phyloP scores from a whole-genome alignment of 257 asterid species.

The Eucommia ulmoides region DNA sequence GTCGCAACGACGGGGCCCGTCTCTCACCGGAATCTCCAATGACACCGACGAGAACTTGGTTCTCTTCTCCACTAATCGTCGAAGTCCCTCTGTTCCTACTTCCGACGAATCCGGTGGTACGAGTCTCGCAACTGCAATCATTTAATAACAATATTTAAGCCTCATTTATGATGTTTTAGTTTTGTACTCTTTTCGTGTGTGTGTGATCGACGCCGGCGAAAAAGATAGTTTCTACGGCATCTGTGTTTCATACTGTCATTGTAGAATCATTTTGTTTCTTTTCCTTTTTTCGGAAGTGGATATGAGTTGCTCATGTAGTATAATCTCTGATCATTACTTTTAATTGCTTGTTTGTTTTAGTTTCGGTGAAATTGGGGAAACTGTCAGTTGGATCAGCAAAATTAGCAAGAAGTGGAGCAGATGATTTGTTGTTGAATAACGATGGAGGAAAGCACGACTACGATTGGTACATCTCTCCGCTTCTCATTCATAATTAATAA shows the following conservation, averaged over 20 bases:
- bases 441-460: constrained; percentile 41
- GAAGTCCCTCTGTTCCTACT: constrained; percentile 45
- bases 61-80: constrained; percentile 88
- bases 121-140: too few species aligned
- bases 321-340: constrained; percentile 8
- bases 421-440: constrained; percentile 24
- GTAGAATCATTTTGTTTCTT: too few species aligned
- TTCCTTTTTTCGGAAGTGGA: neutral
- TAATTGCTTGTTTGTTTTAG: constrained; percentile 14
- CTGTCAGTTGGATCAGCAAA: constrained; percentile 27
- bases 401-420: constrained; percentile 21
- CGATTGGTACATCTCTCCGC: constrained; percentile 23
- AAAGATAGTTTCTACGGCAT: too few species aligned
- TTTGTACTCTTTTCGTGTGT: neutral
- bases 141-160: too few species aligned
- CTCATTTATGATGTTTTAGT: neutral
- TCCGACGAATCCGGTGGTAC: constrained; percentile 35
- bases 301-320: neutral
- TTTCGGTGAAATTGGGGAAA: constrained; percentile 33
- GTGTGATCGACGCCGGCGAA: too few species aligned
- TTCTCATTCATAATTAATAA: too few species aligned
- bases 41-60: constrained; percentile 46
- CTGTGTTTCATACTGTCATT: too few species aligned
- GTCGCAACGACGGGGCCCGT: constrained; percentile 62
- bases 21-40: constrained; percentile 31